Base-by-base conservation (phyloP, 331 rosid genomes). In the Pyracantha coccinea region DNA sequence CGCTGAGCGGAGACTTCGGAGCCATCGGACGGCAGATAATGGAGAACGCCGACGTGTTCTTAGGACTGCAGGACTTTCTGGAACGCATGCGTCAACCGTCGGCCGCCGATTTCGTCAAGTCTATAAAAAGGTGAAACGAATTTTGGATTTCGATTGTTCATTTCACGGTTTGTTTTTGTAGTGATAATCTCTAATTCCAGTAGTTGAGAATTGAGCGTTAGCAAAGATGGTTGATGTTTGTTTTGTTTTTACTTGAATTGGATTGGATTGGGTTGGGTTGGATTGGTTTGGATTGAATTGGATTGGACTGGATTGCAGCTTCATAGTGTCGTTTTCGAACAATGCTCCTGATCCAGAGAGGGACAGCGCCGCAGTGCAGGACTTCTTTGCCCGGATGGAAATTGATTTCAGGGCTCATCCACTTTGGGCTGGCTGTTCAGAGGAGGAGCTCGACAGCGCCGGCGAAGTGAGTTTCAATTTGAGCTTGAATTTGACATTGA, bases 41-140 rank as follows among this genome's bases (percentile, higher is more conserved):
- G 98, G 98, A 95, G 84, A 92, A 85, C 91, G 64, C 93, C 75
- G 98, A 95, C 85, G 96, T 86, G 45, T 92, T 92, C 84, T 78
- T 88, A 54, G 99, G 99, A 31, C 81, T 95, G 66, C 96, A 95
- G 14, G 99, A 95, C 74, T 95, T 95, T 82, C 91, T 95, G 0
- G 98, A 90, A 53, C 97, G 98, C 74, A 95, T 95, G 99, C 97
- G 98, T 67, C 97, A 92, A 53, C 98, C 99, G 72, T 65, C 98
- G 55, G 99, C 99, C 70, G 83, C 91, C 25, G 98, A 95, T 80
- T 92, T 95, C 82, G 97, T 95, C 88, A 92, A 89, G 82, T 90
- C 97, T 23, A 95, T 95, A 83, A 95, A 95, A 81, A 90, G 97
- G 99, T 93, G 31, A 61, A 27, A 25, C 31, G 66, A 25, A 61